phyloP scores from a whole-genome alignment of 1,284 basidiomycete species.

The Rhodofomes roseus region DNA sequence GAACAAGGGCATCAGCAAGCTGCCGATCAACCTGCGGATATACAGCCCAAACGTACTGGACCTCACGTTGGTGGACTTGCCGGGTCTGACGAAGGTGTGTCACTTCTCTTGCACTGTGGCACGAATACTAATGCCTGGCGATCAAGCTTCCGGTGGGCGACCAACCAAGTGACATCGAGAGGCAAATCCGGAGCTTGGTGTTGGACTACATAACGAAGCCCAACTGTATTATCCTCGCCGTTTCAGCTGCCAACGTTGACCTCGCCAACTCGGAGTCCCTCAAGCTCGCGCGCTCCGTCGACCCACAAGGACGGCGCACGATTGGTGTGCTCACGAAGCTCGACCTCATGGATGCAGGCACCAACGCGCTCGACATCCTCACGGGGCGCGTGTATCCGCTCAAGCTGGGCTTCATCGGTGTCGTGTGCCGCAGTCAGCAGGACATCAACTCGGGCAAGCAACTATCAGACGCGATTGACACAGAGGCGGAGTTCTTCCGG shows the following conservation, averaged over 20 bases:
- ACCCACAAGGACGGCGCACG: constrained; percentile 93
- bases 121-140: constrained; percentile 1
- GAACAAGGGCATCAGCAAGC: constrained; percentile 97
- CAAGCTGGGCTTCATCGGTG: constrained; percentile 96
- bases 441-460: constrained; percentile 92
- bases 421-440: constrained; percentile 96
- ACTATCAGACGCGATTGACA: constrained; percentile 81
- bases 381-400: constrained; percentile 96
- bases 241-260: constrained; percentile 97
- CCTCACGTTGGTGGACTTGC: constrained; percentile 93
- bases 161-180: constrained; percentile 92
- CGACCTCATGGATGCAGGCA: constrained; percentile 98
- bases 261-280: constrained; percentile 97
- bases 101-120: neutral
- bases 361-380: constrained; percentile 94
- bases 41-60: constrained; percentile 95
- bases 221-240: constrained; percentile 95
- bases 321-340: constrained; percentile 97
- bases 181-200: constrained; percentile 93
- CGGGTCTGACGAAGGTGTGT: constrained; percentile 90
- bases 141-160: constrained; percentile 84
- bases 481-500: constrained; percentile 91
- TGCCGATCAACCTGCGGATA: constrained; percentile 93
- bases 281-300: constrained; percentile 92
- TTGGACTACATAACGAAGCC: constrained; percentile 96